phyloP scores from a whole-genome alignment of 257 asterid species.

The Solanum okadae region DNA sequence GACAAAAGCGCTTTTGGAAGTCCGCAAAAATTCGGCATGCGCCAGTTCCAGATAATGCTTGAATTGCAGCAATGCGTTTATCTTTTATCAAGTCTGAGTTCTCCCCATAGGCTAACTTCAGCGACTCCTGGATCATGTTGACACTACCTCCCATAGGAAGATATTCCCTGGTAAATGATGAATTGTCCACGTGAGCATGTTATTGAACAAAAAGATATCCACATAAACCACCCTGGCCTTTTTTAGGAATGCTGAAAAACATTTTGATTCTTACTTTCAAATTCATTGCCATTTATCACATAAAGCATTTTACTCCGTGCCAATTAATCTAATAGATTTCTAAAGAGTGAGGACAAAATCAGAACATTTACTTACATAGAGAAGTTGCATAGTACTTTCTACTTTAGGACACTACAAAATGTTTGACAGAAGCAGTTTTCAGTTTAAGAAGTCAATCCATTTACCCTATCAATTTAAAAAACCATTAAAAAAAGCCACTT shows the following conservation, averaged over 20 bases:
- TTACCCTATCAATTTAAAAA: no score
- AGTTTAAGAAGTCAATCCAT: not conserved
- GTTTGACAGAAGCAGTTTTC: not conserved
- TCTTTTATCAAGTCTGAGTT: slow-evolving; percentile 76
- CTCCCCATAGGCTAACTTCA: slow-evolving; percentile 93
- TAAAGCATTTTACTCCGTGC: not conserved
- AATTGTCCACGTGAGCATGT: not conserved
- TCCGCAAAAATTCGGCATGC: slow-evolving; percentile 98
- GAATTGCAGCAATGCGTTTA: slow-evolving; percentile 82
- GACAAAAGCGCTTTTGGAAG: slow-evolving; percentile 86
- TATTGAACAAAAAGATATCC: not conserved
- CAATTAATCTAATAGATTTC: not conserved
- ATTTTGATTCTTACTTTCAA: not conserved
- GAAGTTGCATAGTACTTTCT: not conserved
- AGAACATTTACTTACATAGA: not conserved
- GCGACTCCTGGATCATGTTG: slow-evolving; percentile 72
- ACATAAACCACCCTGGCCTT: not conserved
- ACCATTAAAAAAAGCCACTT: not conserved
- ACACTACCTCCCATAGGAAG: slow-evolving; percentile 98
- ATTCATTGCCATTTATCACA: not conserved
- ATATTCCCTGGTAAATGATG: slow-evolving; percentile 63
- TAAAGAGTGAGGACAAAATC: not conserved
- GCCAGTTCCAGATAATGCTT: slow-evolving; percentile 94
- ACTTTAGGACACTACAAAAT: not conserved
- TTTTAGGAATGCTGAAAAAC: not conserved